These are phyloP conservation scores for Stenocarpella maydis DNA, from an alignment of 2,329 filamentous ascomycete genomes.

Conservation along the genomic window DNA sequence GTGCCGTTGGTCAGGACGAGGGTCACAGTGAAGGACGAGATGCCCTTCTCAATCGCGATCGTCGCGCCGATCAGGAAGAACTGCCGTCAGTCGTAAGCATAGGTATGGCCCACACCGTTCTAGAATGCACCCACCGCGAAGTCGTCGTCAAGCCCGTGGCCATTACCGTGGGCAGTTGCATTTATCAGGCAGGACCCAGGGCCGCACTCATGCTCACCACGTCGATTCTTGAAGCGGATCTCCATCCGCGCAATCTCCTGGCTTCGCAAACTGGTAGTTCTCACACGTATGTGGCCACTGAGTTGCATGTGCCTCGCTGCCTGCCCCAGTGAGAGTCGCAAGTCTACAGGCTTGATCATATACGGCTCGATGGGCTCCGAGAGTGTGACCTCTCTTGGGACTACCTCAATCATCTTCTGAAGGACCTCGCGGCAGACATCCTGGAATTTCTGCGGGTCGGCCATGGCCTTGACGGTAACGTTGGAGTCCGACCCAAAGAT, in stretches of 20 bases:
- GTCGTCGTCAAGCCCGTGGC: slow-evolving; percentile 8
- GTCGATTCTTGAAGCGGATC: background rate
- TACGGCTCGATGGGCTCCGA: slow-evolving; percentile 60
- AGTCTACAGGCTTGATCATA: slow-evolving; percentile 61
- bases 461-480: slow-evolving; percentile 56
- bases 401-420: slow-evolving; percentile 65
- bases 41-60: slow-evolving; percentile 63
- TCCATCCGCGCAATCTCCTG: slow-evolving; percentile 6
- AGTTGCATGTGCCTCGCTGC: slow-evolving; percentile 56
- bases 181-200: background rate
- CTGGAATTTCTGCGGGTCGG: slow-evolving; percentile 52
- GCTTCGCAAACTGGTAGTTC: background rate
- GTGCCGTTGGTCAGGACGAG: background rate
- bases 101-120: background rate
- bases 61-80: slow-evolving; percentile 54
- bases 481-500: slow-evolving; percentile 63
- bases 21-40: slow-evolving; percentile 62
- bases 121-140: background rate
- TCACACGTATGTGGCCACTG: slow-evolving; percentile 55
- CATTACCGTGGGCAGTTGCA: background rate
- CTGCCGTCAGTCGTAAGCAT: background rate
- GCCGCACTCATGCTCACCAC: background rate
- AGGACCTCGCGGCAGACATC: slow-evolving; percentile 57
- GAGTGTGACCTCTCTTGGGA: slow-evolving; percentile 57
- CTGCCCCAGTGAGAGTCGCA: slow-evolving; percentile 59